Evolutionary conservation across 805 yeast genomes (phyloP), one percentile per base, ranked within the genome.

Genomic region (Lipomyces sp.): DNA sequence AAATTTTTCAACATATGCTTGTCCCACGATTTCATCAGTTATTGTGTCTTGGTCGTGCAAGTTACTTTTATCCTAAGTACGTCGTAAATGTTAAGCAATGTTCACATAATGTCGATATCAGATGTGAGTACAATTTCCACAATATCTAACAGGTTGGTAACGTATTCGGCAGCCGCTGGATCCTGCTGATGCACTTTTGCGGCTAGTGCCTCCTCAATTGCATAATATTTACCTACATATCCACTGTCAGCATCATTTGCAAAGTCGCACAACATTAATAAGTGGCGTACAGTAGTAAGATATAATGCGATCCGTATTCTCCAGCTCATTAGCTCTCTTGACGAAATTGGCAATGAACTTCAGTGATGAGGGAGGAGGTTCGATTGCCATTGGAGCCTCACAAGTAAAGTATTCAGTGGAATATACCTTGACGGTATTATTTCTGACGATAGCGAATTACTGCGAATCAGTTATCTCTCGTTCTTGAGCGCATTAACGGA

Each of bases 171-270:
- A 35, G 84, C 84, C 13, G 83, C 88, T 6, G 80, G 78, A 66
- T 85, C 84, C 1, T 79, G 72, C 30, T 84, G 78, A 73, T 92
- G 97, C 29, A 87, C 78, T 63, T 86, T 84, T 54, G 83, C 77
- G 48, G 81, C 81, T 29, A 94, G 78, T 2, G 94, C 87, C 72
- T 85, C 81, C 76, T 93, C 94, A 2, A 90, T 87, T 0, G 92
- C 90, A 74, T 89, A 88, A 59, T 89, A 75, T 68, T 81, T 75
- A 73, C 69, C 73, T 65, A 45, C 34, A 18, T 10, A 39, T 50
- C 24, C 53, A 30, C 53, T 42, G 59, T 60, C 53, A 63, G 50
- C 53, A 55, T 39, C 55, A 30, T 53, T 61, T 29, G 10, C 18
- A 7, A 11, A 33, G 33, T 15, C 8, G 24, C 11, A 30, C n/a